Base-by-base conservation (phyloP, 345 rosid genomes). In the Lepidium africanum region DNA sequence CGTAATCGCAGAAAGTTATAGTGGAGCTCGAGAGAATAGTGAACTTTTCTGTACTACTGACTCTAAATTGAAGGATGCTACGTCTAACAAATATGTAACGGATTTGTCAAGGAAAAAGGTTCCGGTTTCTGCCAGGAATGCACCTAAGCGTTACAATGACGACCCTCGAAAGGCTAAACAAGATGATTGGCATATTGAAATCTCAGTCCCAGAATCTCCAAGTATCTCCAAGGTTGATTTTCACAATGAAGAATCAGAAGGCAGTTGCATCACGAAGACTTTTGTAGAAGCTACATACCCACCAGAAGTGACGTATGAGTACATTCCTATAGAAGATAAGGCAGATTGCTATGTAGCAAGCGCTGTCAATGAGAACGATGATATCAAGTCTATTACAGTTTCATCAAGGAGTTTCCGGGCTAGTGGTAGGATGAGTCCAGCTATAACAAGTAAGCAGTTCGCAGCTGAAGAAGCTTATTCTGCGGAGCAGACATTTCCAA, bases 241-340 rank as follows among this genome's bases (percentile, higher is more conserved):
- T 76, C 82, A 81, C 35, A 83, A 82, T 74, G 96, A 90, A 74
- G 96, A 92, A 82, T 87, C 96, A 19, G 94, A 88, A 65, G 85
- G 85, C 49, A 87, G 98, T 76, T 85, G 84, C 59, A 63, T 86
- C 64, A 85, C 89, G 15, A 90, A 84, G 76, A 77, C 83, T 25
- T 50, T 81, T 60, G 92, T 79, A 67, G 81, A 84, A 55, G 59
- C 77, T 27, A 71, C 73, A 64, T 58, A 86, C 76, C 61, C 70
- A 35, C 86, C 70, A 65, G 83, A 80, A 56, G 65, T 71, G 40
- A 75, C 78, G 11, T 83, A 82, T 82, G 96, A 84, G 48, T 85
- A 75, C 67, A 75, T 78, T 14, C 73, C 80, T 23, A 71, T 83
- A 73, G 84, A 90, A 73, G 90, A 85, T 64, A 83, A 88, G 65